phyloP scores from a whole-genome alignment of 2,329 filamentous ascomycete genomes.

The Knufia fluminis region DNA sequence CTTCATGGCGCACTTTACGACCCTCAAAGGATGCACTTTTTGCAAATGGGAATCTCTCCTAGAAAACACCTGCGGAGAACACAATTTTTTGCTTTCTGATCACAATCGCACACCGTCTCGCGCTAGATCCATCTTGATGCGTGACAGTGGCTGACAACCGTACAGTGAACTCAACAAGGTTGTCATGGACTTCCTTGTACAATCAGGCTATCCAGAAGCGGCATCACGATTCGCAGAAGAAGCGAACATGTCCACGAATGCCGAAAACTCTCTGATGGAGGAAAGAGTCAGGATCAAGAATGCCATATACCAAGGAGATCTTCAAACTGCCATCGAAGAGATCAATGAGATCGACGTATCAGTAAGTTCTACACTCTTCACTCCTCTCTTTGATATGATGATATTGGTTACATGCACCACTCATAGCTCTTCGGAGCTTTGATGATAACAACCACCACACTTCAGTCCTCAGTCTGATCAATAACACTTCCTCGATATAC shows the following conservation, averaged over 20 bases:
- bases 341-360: constrained; percentile 86
- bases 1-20: constrained; percentile 25
- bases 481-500: constrained; percentile 12
- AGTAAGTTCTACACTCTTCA: constrained; percentile 50
- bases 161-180: constrained; percentile 85
- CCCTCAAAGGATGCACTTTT: constrained; percentile 66
- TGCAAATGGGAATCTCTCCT: constrained; percentile 99
- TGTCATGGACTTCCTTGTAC: constrained; percentile 93
- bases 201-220: constrained; percentile 86
- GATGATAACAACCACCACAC: constrained; percentile 72
- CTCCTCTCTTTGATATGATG: constrained; percentile 64
- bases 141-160: constrained; percentile 25
- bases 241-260: constrained; percentile 71
- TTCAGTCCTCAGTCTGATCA: constrained; percentile 83
- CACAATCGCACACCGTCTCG: constrained; percentile 21
- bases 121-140: constrained; percentile 7
- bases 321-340: constrained; percentile 73
- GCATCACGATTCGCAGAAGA: constrained; percentile 90
- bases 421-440: constrained; percentile 80
- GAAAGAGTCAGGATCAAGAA: constrained; percentile 74
- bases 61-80: constrained; percentile 74
- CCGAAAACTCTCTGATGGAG: constrained; percentile 63
- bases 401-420: constrained; percentile 98
- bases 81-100: constrained; percentile 70
- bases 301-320: constrained; percentile 75